A percentile compares a stretch with the other conserved stretches of the same genome.
Conservation (phyloP, 257 asterid species). For the Paraleonurus japonicus region DNA sequence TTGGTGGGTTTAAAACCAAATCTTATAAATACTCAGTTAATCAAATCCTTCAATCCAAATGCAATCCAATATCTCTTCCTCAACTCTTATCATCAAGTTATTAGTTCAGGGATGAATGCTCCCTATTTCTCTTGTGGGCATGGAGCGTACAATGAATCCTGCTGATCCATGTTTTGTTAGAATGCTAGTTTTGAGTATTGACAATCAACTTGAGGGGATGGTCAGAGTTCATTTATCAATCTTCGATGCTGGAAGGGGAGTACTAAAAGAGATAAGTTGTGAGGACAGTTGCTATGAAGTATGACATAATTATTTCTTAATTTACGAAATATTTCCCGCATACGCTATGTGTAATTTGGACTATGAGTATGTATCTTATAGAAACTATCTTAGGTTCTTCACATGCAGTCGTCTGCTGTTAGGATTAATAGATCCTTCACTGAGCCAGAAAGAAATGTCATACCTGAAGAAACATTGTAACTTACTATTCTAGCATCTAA, state of each 20-base stretch:
- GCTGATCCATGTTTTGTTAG: neutral
- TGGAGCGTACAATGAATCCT: neutral
- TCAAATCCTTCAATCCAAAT: neutral
- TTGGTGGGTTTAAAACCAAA: neutral
- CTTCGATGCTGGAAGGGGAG: neutral
- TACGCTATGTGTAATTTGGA: neutral
- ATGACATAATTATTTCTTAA: neutral
- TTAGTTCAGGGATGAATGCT: conserved; percentile 1
- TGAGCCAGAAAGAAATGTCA: conserved; percentile 1
- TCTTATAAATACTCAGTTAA: neutral
- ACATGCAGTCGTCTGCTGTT: neutral
- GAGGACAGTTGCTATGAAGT: neutral
- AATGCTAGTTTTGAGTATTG: conserved; percentile 15
- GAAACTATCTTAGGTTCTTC: neutral
- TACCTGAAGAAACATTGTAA: neutral
- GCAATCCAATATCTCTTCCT: neutral
- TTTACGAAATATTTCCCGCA: neutral
- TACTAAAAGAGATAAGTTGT: neutral
- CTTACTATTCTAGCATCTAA: neutral
- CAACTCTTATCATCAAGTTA: neutral
- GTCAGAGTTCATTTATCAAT: neutral
- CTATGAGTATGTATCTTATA: neutral
- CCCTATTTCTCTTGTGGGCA: neutral
- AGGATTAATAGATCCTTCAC: neutral
- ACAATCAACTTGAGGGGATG: conserved; percentile 8